Percentiles rank a stretch among this genome's conserved stretches.
Conservation (phyloP, 106 monocot species). For the Dioscorea dumetorum region DNA sequence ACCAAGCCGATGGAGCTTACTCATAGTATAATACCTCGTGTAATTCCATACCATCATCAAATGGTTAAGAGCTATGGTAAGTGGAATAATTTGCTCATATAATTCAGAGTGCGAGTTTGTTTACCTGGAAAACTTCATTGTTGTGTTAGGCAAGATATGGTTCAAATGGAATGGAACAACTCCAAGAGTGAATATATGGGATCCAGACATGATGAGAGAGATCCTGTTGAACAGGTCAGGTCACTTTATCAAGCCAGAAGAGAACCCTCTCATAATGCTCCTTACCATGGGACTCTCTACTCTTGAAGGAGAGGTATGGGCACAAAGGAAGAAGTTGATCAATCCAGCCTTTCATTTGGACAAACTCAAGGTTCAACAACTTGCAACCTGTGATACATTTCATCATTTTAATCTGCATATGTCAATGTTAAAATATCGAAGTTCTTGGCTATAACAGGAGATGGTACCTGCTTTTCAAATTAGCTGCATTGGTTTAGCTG, state of each 20-base stretch:
- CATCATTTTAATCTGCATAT: no score
- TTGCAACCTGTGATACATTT: not conserved
- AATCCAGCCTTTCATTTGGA: constrained; percentile 52
- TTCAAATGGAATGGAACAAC: constrained; percentile 31
- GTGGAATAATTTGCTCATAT: no score
- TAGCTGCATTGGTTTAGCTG: constrained; percentile 32
- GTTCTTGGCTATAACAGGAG: constrained; percentile 17
- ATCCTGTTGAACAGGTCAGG: constrained; percentile 29
- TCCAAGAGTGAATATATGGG: constrained; percentile 33
- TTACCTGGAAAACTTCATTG: not conserved
- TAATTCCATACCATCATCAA: constrained; percentile 2
- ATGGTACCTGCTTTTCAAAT: constrained; percentile 49
- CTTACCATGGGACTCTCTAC: constrained; percentile 17
- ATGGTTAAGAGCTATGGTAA: constrained; percentile 32
- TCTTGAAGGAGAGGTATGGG: constrained; percentile 54
- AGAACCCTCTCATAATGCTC: constrained; percentile 17
- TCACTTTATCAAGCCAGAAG: constrained; percentile 20
- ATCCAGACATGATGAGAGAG: constrained; percentile 35
- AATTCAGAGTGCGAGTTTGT: no score
- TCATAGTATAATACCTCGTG: constrained; percentile 19
- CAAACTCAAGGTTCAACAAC: constrained; percentile 39
- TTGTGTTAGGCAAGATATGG: constrained; percentile 32
- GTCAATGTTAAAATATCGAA: no score
- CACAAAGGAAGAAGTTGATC: constrained; percentile 31
- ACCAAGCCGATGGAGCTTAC: constrained; percentile 25